Conservation (phyloP, 2,329 filamentous ascomycete genomes). For the Esteya vermicola region DNA sequence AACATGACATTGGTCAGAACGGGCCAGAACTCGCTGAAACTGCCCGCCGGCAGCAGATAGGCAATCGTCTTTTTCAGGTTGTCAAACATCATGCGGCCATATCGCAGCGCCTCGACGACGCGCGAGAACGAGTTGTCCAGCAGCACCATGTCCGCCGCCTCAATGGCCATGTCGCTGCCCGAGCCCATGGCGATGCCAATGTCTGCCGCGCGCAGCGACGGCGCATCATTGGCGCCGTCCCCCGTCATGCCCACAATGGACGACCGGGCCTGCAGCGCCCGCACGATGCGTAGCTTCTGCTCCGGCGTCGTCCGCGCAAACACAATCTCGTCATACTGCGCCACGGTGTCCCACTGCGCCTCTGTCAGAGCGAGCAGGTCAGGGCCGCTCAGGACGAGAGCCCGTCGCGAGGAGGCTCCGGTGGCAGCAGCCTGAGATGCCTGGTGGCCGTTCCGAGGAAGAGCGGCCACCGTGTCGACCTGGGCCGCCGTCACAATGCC, state of each 20-base stretch:
- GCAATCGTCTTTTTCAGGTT: slow-evolving; percentile 65
- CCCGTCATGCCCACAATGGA: slow-evolving; percentile 72
- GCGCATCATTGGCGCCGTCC: slow-evolving; percentile 77
- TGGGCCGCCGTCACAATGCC: slow-evolving; percentile 43
- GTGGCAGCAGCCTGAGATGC: no score
- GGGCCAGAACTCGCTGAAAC: slow-evolving; percentile 64
- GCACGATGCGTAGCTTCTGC: slow-evolving; percentile 68
- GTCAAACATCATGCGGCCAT: slow-evolving; percentile 64
- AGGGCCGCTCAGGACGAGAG: slow-evolving; percentile 49
- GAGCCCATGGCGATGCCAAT: slow-evolving; percentile 71
- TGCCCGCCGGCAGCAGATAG: slow-evolving; percentile 60
- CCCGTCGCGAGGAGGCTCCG: slow-evolving; percentile 20
- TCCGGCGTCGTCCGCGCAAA: slow-evolving; percentile 66
- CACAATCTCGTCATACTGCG: slow-evolving; percentile 54
- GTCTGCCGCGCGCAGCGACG: slow-evolving; percentile 65
- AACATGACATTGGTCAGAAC: slow-evolving; percentile 60
- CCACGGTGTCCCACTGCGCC: slow-evolving; percentile 53
- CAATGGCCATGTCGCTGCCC: slow-evolving; percentile 71
- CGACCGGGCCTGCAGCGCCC: slow-evolving; percentile 50
- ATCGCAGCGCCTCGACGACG: slow-evolving; percentile 57
- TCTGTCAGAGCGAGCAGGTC: slow-evolving; percentile 53
- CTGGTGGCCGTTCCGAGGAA: no score
- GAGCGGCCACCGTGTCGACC: slow-evolving; percentile 38
- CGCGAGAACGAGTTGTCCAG: slow-evolving; percentile 55
- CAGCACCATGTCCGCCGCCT: slow-evolving; percentile 68